Evolutionary conservation across 2,329 filamentous ascomycete genomes (phyloP), one percentile per base, ranked within the genome.

Genomic region (Didymella keratinophila): DNA sequence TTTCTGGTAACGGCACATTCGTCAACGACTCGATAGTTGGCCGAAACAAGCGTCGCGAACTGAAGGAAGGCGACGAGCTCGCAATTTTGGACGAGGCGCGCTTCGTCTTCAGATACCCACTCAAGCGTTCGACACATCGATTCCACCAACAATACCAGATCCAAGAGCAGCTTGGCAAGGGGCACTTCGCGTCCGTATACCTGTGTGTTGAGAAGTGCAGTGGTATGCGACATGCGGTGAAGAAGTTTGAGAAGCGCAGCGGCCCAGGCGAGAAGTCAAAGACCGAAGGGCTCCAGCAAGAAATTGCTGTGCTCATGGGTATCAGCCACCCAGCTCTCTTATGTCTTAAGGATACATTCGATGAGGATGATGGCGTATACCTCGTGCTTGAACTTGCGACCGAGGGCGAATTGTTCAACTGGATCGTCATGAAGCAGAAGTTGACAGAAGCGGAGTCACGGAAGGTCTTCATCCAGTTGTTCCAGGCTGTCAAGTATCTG

Each of bases 281-380:
- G 76, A 88, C 89, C 6, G 92, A 97, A 59, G 89, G 92, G 2
- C 79, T 98, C 44, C 92, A 97, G 74, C 93, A 98, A 76, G 96
- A 99, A 76, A 96, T 99, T 73, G 94, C 92, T 21, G 92, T 99
- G 16, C 80, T 99, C 60, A 98, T 97, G 93, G 88, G 93, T n/a
- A 92, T 99, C 61, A 96, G 91, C 73, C 95, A 99, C 76, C 91
- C 93, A 4, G 95, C 96, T 66, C 85, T 99, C 52, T 83, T 99
- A 14, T 97, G 93, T 74, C 82, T 99, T 54, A 97, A 96, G 76
- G 93, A 97, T 66, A 97, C 93, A 0, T 99, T 97, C 74, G 91
- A 96, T 71, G 95, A 99, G 76, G 85, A 85, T 47, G 92, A 95
- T 66, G 92, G 91, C 1, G 92, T 97, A 20, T 98, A 97, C 74